These are phyloP conservation scores for Chaetomium sp. DNA, from an alignment of 2,329 filamentous ascomycete species.

Conservation along the genomic window DNA sequence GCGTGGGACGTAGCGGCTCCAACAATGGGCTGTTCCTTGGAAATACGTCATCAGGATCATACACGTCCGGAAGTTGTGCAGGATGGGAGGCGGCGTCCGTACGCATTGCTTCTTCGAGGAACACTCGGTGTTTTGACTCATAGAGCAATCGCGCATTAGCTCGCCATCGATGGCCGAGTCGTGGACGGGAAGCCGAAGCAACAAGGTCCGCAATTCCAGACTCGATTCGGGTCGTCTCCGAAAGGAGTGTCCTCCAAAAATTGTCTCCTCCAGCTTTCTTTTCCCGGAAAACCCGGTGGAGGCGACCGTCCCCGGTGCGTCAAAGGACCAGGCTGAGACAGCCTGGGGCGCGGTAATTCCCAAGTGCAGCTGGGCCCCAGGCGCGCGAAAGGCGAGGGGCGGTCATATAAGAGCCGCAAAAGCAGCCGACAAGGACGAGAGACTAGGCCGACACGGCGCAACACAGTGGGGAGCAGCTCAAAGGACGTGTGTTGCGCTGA, in stretches of 20 bases:
- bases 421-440: conserved; percentile 29
- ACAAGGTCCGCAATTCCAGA: conserved; percentile 4
- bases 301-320: conserved; percentile 18
- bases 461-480: conserved; percentile 23
- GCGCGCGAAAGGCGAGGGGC: conserved; percentile 20
- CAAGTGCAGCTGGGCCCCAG: conserved; percentile 24
- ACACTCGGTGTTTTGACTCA: conserved; percentile 38
- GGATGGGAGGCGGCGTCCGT: conserved; percentile 43
- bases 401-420: conserved; percentile 35
- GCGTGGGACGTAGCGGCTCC: conserved; percentile 46
- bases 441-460: conserved; percentile 17
- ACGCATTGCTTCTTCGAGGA: conserved; percentile 45
- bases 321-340: conserved; percentile 14
- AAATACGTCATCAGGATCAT: conserved; percentile 50
- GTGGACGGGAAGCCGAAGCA: conserved; percentile 7
- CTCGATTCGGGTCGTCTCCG: not conserved
- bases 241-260: not conserved
- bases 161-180: conserved; percentile 38
- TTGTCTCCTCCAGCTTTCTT: conserved; percentile 6
- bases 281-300: conserved; percentile 15
- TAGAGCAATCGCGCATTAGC: conserved; percentile 35
- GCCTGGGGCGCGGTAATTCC: conserved; percentile 27
- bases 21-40: conserved; percentile 46
- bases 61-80: conserved; percentile 43
- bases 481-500: conserved; percentile 17